Conservation (phyloP, 345 rosid genomes). For the Dovyalis caffra region DNA sequence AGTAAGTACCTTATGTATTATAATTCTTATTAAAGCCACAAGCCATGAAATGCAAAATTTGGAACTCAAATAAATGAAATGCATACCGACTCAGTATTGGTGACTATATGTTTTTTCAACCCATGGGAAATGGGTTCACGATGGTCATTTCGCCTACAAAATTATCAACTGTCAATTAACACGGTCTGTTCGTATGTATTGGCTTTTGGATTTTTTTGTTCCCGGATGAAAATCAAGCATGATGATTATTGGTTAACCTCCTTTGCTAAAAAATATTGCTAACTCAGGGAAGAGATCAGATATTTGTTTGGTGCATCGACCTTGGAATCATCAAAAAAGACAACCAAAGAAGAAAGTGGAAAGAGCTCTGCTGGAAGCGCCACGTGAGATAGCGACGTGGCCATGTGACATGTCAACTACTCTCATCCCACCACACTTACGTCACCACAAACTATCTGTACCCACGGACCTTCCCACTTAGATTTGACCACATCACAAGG, state of each 20-base stretch:
- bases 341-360: neutral
- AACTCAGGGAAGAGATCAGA: neutral
- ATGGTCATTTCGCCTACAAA: neutral
- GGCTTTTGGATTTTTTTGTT: neutral
- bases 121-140: neutral
- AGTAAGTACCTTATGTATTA: too few relatives aligned
- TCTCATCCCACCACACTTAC: neutral
- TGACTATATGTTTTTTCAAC: neutral
- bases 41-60: neutral
- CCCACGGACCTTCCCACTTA: neutral
- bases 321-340: neutral
- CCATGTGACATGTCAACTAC: constrained; percentile 4
- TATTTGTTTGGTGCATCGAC: neutral
- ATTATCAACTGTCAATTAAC: neutral
- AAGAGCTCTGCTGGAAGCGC: neutral
- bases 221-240: neutral
- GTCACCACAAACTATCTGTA: neutral
- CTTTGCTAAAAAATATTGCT: neutral
- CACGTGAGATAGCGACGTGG: neutral
- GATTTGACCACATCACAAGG: neutral
- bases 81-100: neutral
- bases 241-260: neutral
- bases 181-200: neutral
- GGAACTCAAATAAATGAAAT: neutral
- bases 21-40: neutral